Evolutionary conservation across 345 rosid genomes (phyloP), one percentile per base, ranked within the genome.

Genomic region (Sonneratia alba): DNA sequence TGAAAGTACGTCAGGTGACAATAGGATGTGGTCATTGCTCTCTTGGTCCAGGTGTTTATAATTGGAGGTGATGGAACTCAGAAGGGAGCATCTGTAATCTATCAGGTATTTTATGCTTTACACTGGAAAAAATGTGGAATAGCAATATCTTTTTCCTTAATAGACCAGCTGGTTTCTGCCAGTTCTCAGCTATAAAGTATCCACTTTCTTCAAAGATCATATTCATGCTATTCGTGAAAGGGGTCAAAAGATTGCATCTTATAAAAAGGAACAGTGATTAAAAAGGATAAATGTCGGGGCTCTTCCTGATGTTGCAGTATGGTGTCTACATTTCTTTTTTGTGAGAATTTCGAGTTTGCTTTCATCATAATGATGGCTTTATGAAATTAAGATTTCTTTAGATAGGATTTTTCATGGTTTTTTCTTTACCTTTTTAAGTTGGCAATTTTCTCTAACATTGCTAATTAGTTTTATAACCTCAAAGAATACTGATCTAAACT

Each of bases 21-120:
- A 36, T 14, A 22, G 38, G 61, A 36, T 48, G 53, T 75, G 70
- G 48, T 19, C 32, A 36, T 51, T 61, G 51, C 36, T 51, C 37
- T 69, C 2, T 43, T 62, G 76, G 57, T 76, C 48, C 76, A 90
- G 96, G 96, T 88, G 66, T 90, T 87, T 76, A 85, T 90, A 72
- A 87, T 88, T 74, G 96, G 96, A 73, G 96, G 96, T 57, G 96
- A 90, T 83, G 96, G 96, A 80, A 86, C 90, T 72, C 96, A 83
- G 79, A 90, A 77, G 73, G 96, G 90, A 81, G 91, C 90, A 42
- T 81, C 84, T 69, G 82, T 82, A 42, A 82, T 90, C 57, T 90
- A 78, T 62, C 85, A 90, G 90, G 96, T 93, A 84, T 18, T 27
- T 38, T 65, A 70, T 66, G 64, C 38, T 27, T 62, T 34, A 5